Percentiles rank a stretch among this genome's conserved stretches.
These are phyloP conservation scores for Carpinus fangiana DNA, from an alignment of 306 rosid species.

Conservation along the genomic window DNA sequence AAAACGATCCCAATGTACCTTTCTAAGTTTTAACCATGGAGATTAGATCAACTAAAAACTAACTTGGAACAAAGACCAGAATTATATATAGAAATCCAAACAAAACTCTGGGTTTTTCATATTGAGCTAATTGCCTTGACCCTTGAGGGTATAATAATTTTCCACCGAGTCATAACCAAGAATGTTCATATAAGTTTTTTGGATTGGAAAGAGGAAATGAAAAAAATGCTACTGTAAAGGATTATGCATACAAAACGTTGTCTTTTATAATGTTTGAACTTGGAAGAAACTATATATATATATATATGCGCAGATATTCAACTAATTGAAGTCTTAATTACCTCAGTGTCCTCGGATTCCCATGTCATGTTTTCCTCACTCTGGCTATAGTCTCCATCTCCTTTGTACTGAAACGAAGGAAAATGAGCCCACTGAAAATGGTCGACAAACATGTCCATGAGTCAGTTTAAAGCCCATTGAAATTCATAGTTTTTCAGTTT, in stretches of 20 bases:
- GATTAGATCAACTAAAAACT: not conserved
- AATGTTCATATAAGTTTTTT: not conserved
- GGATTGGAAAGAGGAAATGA: not conserved
- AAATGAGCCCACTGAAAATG: slow-evolving; percentile 82
- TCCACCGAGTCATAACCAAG: not conserved
- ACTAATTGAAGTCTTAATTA: not conserved
- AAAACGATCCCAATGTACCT: not conserved
- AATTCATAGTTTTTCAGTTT: not conserved
- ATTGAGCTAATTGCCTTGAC: not conserved
- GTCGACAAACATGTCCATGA: slow-evolving; percentile 17
- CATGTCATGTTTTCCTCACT: slow-evolving; percentile 42
- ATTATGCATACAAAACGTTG: not conserved
- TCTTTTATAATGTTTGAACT: not conserved
- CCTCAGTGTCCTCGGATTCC: slow-evolving; percentile 34
- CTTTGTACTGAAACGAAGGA: slow-evolving; percentile 61
- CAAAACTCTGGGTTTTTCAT: not conserved
- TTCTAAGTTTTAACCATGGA: not conserved
- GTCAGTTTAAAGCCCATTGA: not conserved
- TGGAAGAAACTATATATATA: not conserved
- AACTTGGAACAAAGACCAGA: not conserved
- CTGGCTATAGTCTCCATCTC: slow-evolving; percentile 53
- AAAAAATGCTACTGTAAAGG: not conserved
- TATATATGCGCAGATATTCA: not conserved
- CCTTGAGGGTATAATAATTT: no score
- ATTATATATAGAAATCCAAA: not conserved